Base-by-base conservation (phyloP, 306 rosid species). In the Medicago arabica region DNA sequence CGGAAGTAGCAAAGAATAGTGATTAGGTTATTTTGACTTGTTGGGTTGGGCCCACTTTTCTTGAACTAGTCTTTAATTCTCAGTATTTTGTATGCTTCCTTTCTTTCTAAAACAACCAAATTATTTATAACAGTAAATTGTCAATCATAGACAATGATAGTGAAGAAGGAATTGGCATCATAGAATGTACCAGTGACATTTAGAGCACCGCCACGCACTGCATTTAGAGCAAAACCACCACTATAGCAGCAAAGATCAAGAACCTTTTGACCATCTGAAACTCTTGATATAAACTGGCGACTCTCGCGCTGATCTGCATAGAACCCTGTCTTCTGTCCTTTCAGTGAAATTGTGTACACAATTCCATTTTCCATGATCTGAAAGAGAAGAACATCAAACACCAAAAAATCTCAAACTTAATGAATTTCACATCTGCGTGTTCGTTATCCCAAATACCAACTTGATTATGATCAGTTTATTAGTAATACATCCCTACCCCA, bases 261-360 rank as follows among this genome's bases (percentile, higher is more conserved):
- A 81, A 95, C 97, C 84, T 77, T 90, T 75, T 83, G 87, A 62
- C 89, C 90, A 49, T 75, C 75, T 17, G 98, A 89, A 78, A 92
- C 80, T 43, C 83, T 87, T 50, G 97, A 95, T 84, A 95, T 83
- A 85, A 86, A 92, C 53, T 89, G 87, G 15, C 93, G 92, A 83
- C 87, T 92, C 77, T 90, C 97, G 10, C 93, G 97, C 76, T 95
- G 97, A 84, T 92, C 97, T n/a, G 95, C 96, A 78, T 95, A 92
- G 76, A 95, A 95, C 75, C 97, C 97, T 3, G 97, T 95, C 88
- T 95, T 95, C 85, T 95, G 98, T 17, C 97, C 98, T 41, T 86
- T 92, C 25, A 92, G 85, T 71, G 96, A 95, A 84, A 94, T 86
- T 47, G 96, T 76, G 80, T 92, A 92, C 13, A 41, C 80, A 75